Base-by-base conservation (phyloP, 2,329 filamentous ascomycete species). In the Cladosporium colombiae region DNA sequence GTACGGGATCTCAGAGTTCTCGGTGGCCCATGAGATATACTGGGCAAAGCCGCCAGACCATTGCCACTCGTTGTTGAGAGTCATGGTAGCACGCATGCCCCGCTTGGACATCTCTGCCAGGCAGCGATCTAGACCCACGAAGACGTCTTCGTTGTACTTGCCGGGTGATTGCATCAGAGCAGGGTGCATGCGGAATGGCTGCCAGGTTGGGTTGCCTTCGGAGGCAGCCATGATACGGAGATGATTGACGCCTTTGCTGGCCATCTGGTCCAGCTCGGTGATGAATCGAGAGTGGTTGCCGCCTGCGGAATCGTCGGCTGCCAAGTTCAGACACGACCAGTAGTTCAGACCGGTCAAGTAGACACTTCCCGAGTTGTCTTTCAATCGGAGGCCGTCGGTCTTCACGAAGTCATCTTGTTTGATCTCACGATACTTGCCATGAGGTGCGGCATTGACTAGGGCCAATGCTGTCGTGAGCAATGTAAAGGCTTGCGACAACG, bases 31-130 rank as follows among this genome's bases (percentile, higher is more conserved):
- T 1, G 71, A 75, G 1, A 79, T 75, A 64, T 76, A 79, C 62
- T 79, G 78, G 2, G 71, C 74, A 40, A 79, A 79, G 0, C 78
- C 78, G 8, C 78, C 78, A 18, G 69, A 73, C 78, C 78, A 79
- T 62, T 79, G 78, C 78, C 78, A 79, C 68, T 79, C 74, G 53
- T 79, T 74, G 8, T 71, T 73, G 3, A 79, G 67, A 0, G 78
- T 79, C 77, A 79, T 79, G 14, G 78, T 79, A 23, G 78, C 78
- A 23, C 78, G 72, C 74, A 79, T 79, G 5, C 77, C 77, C 8
- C 78, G 70, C 65, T 77, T 76, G 8, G 73, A 72, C 74, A 79
- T 78, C 65, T 79, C 78, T n/a, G 71, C 74, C 14, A 79, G 71
- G 59, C 78, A 79, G 14, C 75, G 71, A 50, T 79, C 78, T 18